phyloP scores from a whole-genome alignment of 2,329 filamentous ascomycete genomes.

The Ophiostoma tasmaniense region DNA sequence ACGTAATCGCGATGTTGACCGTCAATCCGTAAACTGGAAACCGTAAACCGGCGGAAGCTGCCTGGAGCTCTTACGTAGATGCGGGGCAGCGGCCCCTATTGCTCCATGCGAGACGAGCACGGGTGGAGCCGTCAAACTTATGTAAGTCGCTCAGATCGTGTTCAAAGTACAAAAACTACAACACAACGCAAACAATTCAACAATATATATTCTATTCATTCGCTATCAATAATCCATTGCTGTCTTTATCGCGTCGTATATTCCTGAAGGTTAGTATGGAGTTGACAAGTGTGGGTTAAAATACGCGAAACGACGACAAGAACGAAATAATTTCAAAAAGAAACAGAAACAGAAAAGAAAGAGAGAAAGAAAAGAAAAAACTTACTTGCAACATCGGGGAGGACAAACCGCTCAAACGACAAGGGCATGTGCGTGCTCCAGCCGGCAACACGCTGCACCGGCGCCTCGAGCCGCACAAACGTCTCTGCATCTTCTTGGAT shows the following conservation, averaged over 20 bases:
- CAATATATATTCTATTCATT: not conserved
- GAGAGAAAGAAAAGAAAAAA: conserved; percentile 24
- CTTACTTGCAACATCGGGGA: conserved; percentile 82
- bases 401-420: conserved; percentile 68
- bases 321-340: not conserved
- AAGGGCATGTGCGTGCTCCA: conserved; percentile 80
- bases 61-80: not conserved
- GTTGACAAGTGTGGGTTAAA: not conserved
- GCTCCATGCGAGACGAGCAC: not conserved
- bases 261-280: conserved; percentile 38
- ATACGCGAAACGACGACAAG: not conserved
- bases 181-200: not conserved
- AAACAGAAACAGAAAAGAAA: not conserved
- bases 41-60: too few species aligned
- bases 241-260: conserved; percentile 63
- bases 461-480: conserved; percentile 76
- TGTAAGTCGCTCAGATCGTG: not conserved
- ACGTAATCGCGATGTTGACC: too few species aligned
- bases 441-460: conserved; percentile 76
- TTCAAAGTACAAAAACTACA: not conserved
- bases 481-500: conserved; percentile 71
- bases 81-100: conserved; percentile 8
- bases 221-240: conserved; percentile 43
- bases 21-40: too few species aligned
- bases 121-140: conserved; percentile 7